A percentile compares a stretch with the other conserved stretches of the same genome.
Conservation (phyloP, 2,329 filamentous ascomycete species). For the Botrytis hyacinthi region DNA sequence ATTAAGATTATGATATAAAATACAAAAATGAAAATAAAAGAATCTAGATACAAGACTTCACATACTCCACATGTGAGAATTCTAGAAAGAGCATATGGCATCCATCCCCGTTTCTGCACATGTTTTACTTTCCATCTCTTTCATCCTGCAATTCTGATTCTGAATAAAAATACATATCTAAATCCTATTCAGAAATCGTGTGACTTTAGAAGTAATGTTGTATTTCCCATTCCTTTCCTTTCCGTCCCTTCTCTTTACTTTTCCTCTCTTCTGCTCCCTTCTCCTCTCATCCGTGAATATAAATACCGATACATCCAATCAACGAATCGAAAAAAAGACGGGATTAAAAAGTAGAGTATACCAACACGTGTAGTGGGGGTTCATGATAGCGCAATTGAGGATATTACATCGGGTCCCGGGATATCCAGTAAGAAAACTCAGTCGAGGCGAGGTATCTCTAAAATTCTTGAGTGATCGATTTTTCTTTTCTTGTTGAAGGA, state of each 20-base stretch:
- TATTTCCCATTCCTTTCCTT: background rate
- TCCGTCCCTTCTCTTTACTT: background rate
- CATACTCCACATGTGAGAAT: no score
- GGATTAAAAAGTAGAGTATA: background rate
- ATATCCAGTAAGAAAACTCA: background rate
- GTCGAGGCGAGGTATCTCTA: background rate
- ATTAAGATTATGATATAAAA: no score
- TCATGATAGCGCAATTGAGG: background rate
- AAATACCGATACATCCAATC: background rate
- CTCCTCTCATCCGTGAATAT: background rate
- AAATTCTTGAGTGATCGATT: fast-evolving
- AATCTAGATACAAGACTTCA: background rate
- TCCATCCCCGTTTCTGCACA: no score
- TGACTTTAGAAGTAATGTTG: background rate
- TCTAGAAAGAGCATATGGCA: no score
- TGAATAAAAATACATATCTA: background rate
- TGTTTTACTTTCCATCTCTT: no score
- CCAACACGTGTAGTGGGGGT: fast-evolving
- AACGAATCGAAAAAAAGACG: background rate
- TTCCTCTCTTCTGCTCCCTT: background rate
- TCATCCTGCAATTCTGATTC: background rate
- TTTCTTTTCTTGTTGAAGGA: background rate
- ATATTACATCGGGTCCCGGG: background rate
- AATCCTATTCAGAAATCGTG: background rate
- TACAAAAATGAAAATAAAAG: no score